Percentiles rank a stretch among this genome's conserved stretches.
These are phyloP conservation scores for Spinellus fusiger DNA, from an alignment of 192 early-diverging fungal species.

Conservation along the genomic window DNA sequence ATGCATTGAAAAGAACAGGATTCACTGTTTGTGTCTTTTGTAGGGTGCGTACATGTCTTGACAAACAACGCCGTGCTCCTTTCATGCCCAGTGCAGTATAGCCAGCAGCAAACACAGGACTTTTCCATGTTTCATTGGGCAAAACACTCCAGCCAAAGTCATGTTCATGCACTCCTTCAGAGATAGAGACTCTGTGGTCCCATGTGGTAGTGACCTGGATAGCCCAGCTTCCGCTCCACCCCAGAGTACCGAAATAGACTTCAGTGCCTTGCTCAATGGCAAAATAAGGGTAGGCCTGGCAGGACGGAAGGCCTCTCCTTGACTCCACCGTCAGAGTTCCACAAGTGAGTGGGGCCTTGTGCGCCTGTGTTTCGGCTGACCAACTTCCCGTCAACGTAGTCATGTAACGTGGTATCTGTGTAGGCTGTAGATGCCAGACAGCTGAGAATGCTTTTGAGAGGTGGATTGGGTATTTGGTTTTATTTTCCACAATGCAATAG, in stretches of 20 bases:
- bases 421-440: conserved; percentile 18
- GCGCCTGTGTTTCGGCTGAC: conserved; percentile 14
- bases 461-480: not conserved
- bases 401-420: not conserved
- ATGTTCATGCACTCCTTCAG: conserved; percentile 8
- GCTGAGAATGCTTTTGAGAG: conserved; percentile 11
- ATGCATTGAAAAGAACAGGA: conserved; percentile 18
- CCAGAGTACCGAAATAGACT: conserved; percentile 22
- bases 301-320: conserved; percentile 16
- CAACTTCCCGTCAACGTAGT: conserved; percentile 9
- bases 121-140: not conserved
- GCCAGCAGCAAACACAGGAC: conserved; percentile 10
- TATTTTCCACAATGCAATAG: not conserved
- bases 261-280: conserved; percentile 4
- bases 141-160: conserved; percentile 12
- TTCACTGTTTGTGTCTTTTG: not conserved
- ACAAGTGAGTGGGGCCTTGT: not conserved
- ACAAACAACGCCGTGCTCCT: conserved; percentile 8
- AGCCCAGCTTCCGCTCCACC: conserved; percentile 17
- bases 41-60: not conserved
- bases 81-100: conserved; percentile 1
- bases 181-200: not conserved
- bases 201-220: not conserved
- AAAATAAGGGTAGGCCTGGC: conserved; percentile 21
- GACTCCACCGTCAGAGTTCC: not conserved